Base-by-base conservation (phyloP, 2,329 filamentous ascomycete genomes). In the Penicillium sp. region DNA sequence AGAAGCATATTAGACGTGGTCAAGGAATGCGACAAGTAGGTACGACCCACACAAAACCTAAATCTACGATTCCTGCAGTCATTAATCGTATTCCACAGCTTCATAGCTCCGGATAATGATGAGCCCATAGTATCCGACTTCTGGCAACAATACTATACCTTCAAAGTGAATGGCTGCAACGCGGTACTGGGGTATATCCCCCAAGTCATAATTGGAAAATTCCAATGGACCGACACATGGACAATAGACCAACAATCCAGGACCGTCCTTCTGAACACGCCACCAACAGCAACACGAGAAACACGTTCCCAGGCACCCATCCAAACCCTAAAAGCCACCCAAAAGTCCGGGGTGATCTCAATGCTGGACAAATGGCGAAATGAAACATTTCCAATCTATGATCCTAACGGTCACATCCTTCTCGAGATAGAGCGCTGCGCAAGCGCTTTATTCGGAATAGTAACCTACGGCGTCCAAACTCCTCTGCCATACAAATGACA, bases 1-100 rank as follows among this genome's bases (percentile, higher is more conserved):
- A 33, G 19, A 30, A 51, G 6, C 6, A 35, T 51, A 19, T 35
- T 51, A 24, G 47, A 51, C 30, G 47, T 35, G 17, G 28, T 51
- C 47, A 30, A 51, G 47, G 47, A 35, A 13, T 51, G 47, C 30
- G 47, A 51, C 47, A 51, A 51, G 47, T 51, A 51, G 28, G 47
- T 19, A 7, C 1, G 22, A 15, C 28, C 15, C 47, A 51, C 15
- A 12, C 1, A 22, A 13, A 24, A 24, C 3, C 22, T 12, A 42
- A 19, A 19, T 42, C 38, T n/a, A 38, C 37, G 15, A 38, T 7
- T n/a, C 37, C 6, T 19, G 38, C 38, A 42, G 17, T 42, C 38
- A 19, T 7, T 42, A 42, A 42, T 19, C n/a, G 28, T 28, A 7
- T 9, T 17, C 38, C 17, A 22, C 17, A 42, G 38, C 38, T 42